Evolutionary conservation across 2,329 filamentous ascomycete genomes (phyloP), one percentile per base, ranked within the genome.

Genomic region (Myriangium duriaei): DNA sequence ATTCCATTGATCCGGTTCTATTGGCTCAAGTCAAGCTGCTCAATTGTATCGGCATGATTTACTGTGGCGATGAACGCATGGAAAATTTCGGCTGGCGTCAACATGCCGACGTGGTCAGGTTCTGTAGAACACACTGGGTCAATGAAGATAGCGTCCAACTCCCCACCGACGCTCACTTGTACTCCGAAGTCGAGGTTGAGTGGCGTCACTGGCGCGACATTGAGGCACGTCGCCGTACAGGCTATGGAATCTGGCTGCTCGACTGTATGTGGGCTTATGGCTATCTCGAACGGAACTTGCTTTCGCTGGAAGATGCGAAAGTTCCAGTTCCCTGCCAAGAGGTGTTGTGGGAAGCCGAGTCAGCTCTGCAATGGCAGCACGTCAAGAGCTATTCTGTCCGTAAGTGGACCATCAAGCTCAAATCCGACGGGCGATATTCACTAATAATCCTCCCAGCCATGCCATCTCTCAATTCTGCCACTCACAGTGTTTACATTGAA

Each of bases 401-500:
- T 39, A 26, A 32, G 36, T 39, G 15, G 4, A 37, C 11, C 6
- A 12, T 13, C 15, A 31, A 7, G n/a, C 29, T 7, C 15, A 10
- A 12, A 12, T 18, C 15, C 39, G 3, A 33, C 34, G 30, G 17
- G 16, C 12, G 19, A 12, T 28, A 4, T 13, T 11, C 14, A 40
- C 34, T 12, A 33, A 30, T 30, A 43, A 17, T 2, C 6, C 2
- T 12, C n/a, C n/a, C 18, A 30, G 33, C 31, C 17, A 44, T 44
- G 12, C 43, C 44, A 11, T 62, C 62, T 12, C 55, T 68, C 3
- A 55, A 57, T 24, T 51, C 58, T 31, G 62, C 64, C 1, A 51
- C 68, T 10, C 59, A 68, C 34, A 56, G 57, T 3, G 45, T 69
- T 2, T 71, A 69, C 45, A 58, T 68, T 14, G 64, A 69, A 44